These are phyloP conservation scores for Penicillium riverlandense DNA, from an alignment of 495 filamentous ascomycete species.

Conservation along the genomic window DNA sequence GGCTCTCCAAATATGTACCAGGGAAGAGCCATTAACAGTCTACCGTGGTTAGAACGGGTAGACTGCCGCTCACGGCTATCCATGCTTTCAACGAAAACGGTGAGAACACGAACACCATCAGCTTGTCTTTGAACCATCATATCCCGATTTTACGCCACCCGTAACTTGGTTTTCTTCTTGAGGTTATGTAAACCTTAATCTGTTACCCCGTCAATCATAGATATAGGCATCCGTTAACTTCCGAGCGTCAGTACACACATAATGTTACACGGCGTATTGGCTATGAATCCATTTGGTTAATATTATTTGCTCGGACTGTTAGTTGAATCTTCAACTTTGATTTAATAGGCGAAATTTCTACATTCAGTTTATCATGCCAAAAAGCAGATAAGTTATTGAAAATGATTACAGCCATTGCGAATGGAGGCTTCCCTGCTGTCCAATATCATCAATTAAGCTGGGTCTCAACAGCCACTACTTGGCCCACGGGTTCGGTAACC, in stretches of 20 bases:
- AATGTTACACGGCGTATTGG: background rate
- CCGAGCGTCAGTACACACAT: background rate
- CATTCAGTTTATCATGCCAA: background rate
- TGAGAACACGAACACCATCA: background rate
- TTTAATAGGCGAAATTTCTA: background rate
- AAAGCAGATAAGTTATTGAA: background rate
- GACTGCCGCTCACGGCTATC: background rate
- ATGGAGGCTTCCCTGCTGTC: background rate
- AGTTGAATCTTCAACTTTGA: background rate
- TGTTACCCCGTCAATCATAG: background rate
- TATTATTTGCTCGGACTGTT: background rate
- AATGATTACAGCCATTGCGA: conserved; percentile 1
- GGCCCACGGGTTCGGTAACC: background rate
- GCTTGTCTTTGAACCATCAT: background rate
- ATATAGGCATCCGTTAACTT: background rate
- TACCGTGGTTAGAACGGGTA: background rate
- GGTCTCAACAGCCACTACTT: background rate
- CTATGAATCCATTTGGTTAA: background rate
- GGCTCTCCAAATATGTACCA: background rate
- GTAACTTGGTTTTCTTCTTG: background rate
- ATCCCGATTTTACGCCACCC: background rate
- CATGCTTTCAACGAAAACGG: background rate
- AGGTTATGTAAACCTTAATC: background rate
- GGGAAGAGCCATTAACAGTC: background rate
- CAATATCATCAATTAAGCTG: conserved; percentile 1